A percentile compares a stretch with the other conserved stretches of the same genome.
Conservation (phyloP, 495 filamentous ascomycete genomes). For the Tuber aestivum region DNA sequence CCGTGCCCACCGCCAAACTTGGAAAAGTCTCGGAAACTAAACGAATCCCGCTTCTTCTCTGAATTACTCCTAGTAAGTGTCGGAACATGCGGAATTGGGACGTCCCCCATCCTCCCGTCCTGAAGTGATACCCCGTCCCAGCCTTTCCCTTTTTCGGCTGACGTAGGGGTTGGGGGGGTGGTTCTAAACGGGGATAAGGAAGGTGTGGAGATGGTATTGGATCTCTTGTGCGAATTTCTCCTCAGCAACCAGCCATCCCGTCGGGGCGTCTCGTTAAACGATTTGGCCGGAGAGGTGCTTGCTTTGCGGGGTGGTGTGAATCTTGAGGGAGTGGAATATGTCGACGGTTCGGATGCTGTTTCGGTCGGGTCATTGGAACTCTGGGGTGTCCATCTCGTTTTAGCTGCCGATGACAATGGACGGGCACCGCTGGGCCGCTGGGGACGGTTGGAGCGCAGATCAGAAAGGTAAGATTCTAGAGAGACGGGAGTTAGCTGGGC, state of each 20-base stretch:
- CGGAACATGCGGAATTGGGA: conserved; percentile 11
- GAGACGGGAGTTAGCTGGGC: conserved; percentile 41
- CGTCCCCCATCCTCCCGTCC: conserved; percentile 39
- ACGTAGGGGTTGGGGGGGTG: conserved; percentile 5
- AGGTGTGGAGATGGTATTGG: conserved; percentile 33
- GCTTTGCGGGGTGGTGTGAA: conserved; percentile 43
- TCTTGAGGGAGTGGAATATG: conserved; percentile 51
- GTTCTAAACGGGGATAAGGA: conserved; percentile 16
- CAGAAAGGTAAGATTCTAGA: conserved; percentile 68
- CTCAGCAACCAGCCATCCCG: conserved; percentile 39
- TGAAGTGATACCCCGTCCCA: conserved; percentile 42
- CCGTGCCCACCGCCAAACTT: conserved; percentile 33
- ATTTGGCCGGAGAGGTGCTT: conserved; percentile 18
- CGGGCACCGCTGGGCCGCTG: conserved; percentile 71
- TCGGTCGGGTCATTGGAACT: conserved; percentile 23
- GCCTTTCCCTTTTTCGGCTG: conserved; percentile 26
- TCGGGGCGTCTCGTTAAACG: conserved; percentile 33
- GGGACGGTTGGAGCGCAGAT: conserved; percentile 71
- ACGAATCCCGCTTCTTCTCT: conserved; percentile 29
- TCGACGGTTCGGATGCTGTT: conserved; percentile 48
- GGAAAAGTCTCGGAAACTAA: conserved; percentile 32
- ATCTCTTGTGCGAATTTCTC: conserved; percentile 39
- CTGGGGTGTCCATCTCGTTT: conserved; percentile 31
- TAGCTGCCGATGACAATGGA: conserved; percentile 58
- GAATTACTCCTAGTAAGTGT: conserved; percentile 24